Evolutionary conservation across 2,329 filamentous ascomycete genomes (phyloP), one percentile per base, ranked within the genome.

Genomic region (Neonectria punicea): DNA sequence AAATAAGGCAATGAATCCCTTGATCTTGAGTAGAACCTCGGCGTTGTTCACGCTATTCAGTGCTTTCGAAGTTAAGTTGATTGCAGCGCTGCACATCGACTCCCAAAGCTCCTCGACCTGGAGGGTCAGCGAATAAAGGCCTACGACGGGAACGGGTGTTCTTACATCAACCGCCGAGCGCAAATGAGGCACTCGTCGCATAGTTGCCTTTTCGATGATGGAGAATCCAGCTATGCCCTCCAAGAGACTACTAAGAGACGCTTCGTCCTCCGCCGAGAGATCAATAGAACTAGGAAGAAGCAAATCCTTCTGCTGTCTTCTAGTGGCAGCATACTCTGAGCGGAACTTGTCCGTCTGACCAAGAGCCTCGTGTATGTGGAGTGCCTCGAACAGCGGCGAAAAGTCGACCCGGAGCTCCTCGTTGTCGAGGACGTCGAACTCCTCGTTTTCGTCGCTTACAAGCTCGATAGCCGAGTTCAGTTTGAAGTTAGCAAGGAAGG

Each of bases 41-140:
- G 96, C 94, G 76, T 97, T 96, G 63, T 89, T 90, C n/a, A 99
- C 89, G 44, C 90, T 89, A 54, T 88, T 86, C 5, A 99, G 83
- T 0, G 93, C 91, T 71, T 91, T 93, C 1, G 91, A 90, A 67
- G 97, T 97, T 53, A 98, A 84, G 9, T 86, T 87, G 70, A 98
- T 93, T 0, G 93, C 91, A 49, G 91, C 90, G 74, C 94, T 93
- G 76, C 95, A 98, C 93, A 98, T 96, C 0, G 94, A 98, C 74
- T 98, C 95, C 96, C 96, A 99, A 2, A 99, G 83, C 79, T 98
- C 96, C 75, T 99, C 96, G n/a, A 98, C 90, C 92, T 94, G 66
- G 8, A 46, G 4, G 30, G 34, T 74, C 22, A 75, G 53, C 25
- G 7, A 32, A 7, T 25, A n/a, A 20, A 34, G 16, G 2, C 2